These are phyloP conservation scores for Nicotiana otophora DNA, from an alignment of 257 asterid species.

Conservation along the genomic window DNA sequence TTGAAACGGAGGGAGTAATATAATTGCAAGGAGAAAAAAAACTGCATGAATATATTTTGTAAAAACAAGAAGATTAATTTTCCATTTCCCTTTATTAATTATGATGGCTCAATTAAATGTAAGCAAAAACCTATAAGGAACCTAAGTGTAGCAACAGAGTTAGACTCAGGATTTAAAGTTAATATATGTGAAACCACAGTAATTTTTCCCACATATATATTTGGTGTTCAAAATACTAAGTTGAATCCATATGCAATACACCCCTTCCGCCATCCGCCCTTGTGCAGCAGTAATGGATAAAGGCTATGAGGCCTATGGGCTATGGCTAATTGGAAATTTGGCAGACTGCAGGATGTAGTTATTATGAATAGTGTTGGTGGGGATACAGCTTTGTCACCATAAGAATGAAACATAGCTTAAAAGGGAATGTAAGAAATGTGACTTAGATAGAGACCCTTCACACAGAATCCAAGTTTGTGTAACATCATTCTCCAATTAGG, in stretches of 20 bases:
- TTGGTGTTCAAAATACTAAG: too few relatives aligned
- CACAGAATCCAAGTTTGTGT: constrained; percentile 38
- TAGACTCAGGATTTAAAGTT: too few relatives aligned
- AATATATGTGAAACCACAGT: too few relatives aligned
- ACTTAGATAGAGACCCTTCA: constrained; percentile 25
- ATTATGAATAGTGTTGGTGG: background rate
- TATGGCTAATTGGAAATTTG: background rate
- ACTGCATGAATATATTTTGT: background rate
- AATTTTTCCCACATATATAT: too few relatives aligned
- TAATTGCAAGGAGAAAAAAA: background rate
- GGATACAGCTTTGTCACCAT: background rate
- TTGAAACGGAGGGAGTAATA: too few relatives aligned
- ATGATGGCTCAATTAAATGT: too few relatives aligned
- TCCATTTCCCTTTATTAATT: background rate
- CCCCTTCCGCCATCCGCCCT: background rate
- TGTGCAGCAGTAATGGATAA: background rate
- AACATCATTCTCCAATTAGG: constrained; percentile 28
- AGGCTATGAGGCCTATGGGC: too few relatives aligned
- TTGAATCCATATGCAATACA: too few relatives aligned
- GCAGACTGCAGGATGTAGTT: background rate
- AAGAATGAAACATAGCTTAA: background rate
- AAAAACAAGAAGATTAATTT: too few relatives aligned
- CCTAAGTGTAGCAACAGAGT: background rate
- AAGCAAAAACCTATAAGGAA: background rate
- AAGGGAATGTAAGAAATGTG: constrained; percentile 28